These are phyloP conservation scores for Chlamydomonas incerta DNA, from an alignment of 139 green algal species.

Conservation along the genomic window DNA sequence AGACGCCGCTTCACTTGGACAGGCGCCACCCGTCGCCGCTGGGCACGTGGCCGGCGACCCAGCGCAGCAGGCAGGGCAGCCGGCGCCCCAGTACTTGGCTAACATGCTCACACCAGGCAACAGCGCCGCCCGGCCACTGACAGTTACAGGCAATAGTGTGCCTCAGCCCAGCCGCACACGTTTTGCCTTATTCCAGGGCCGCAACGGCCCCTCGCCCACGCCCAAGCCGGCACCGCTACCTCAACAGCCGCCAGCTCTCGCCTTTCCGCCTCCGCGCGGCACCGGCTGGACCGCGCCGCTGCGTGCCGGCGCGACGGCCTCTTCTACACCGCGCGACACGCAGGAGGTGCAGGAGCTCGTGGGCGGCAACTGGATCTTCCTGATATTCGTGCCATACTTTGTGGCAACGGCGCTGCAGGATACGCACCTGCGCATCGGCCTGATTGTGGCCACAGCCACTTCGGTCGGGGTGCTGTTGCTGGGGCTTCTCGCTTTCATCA, in stretches of 20 bases:
- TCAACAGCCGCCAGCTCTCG: not conserved
- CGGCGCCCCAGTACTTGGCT: too few relatives aligned
- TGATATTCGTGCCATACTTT: slow-evolving; percentile 35
- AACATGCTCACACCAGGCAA: too few relatives aligned
- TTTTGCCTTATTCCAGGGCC: not conserved
- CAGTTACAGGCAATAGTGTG: not conserved
- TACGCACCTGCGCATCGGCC: slow-evolving; percentile 25
- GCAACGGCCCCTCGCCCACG: not conserved
- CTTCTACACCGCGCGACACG: not conserved
- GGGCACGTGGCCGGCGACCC: too few relatives aligned
- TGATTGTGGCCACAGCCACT: not conserved
- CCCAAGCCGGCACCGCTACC: not conserved
- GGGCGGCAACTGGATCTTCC: slow-evolving; percentile 38
- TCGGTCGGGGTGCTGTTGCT: not conserved
- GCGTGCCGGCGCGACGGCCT: not conserved
- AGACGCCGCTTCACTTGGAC: too few relatives aligned
- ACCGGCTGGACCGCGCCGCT: not conserved
- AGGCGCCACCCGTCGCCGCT: too few relatives aligned
- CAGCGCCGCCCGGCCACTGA: too few relatives aligned
- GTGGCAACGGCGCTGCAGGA: slow-evolving; percentile 35
- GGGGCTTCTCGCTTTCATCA: not conserved
- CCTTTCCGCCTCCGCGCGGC: not conserved
- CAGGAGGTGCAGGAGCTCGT: slow-evolving; percentile 17
- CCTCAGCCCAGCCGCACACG: not conserved
- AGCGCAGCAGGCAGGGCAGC: too few relatives aligned